A percentile compares a stretch with the other conserved stretches of the same genome.
phyloP scores from a whole-genome alignment of 192 early-diverging fungal species.

The Coemansia biformis region DNA sequence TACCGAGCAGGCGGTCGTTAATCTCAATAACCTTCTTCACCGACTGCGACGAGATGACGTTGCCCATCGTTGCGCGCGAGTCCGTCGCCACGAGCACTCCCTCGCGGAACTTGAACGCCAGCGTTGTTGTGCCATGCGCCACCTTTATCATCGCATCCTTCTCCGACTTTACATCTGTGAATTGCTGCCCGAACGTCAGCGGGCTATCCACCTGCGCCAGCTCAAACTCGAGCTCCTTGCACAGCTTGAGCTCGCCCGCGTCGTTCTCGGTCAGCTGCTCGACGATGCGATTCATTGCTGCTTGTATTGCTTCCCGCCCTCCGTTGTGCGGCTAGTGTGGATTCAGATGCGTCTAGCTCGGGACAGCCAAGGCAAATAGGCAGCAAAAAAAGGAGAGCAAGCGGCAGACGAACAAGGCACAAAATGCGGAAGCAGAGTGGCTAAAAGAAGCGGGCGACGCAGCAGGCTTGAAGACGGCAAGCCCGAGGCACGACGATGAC shows the following conservation, averaged over 20 bases:
- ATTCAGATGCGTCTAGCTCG: too few relatives aligned
- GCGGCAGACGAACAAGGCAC: too few relatives aligned
- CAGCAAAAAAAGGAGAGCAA: neutral
- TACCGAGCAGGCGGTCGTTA: slow-evolving; percentile 95
- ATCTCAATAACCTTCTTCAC: slow-evolving; percentile 99
- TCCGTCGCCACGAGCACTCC: slow-evolving; percentile 95
- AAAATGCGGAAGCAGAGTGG: too few relatives aligned
- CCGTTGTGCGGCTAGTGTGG: neutral
- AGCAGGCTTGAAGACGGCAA: too few relatives aligned
- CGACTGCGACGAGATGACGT: slow-evolving; percentile 75
- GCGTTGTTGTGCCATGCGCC: slow-evolving; percentile 94
- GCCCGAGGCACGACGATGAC: too few relatives aligned
- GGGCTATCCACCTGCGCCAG: slow-evolving; percentile 58
- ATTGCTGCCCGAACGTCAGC: slow-evolving; percentile 74
- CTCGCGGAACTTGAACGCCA: slow-evolving; percentile 93
- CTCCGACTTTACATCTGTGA: slow-evolving; percentile 68
- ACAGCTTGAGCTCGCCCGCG: slow-evolving; percentile 7
- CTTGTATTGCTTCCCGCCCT: neutral
- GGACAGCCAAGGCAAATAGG: neutral
- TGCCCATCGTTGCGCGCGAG: slow-evolving; percentile 90
- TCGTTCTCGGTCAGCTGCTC: slow-evolving; percentile 28
- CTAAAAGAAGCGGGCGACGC: too few relatives aligned
- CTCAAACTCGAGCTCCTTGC: slow-evolving; percentile 26
- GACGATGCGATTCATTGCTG: slow-evolving; percentile 31
- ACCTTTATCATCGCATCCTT: slow-evolving; percentile 83